Base-by-base conservation (phyloP, 805 yeast species). In the Nakazawaea populi region DNA sequence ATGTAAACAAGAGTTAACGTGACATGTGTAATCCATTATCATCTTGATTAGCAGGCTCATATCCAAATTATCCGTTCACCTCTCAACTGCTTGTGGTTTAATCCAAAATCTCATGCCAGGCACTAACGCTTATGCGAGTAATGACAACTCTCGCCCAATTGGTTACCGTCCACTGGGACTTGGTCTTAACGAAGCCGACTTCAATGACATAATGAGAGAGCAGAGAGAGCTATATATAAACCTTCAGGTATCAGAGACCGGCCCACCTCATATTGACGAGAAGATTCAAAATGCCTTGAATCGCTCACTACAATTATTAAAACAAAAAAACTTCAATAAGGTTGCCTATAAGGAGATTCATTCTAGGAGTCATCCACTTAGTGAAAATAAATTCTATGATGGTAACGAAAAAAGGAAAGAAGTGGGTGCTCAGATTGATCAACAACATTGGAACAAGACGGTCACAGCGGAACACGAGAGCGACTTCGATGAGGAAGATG, bases 391-490 rank as follows among this genome's bases (percentile, higher is more conserved):
- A 37, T 11, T 11, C 3, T 37, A 37, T 37, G 52, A 44, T 7
- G 46, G 39, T 30, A 36, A 48, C 4, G 44, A 44, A 12, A 44
- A 38, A 43, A 42, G 31, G 24, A 18, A 18, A 3, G 24, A 18
- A 18, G 24, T 18, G 24, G 24, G 24, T 18, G 24, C 24, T 18
- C 24, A 18, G 24, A 18, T 18, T 10, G 51, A 48, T 14, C 32
- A 12, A 5, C 35, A 42, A 5, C 31, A 42, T 24, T 18, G 6
- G 34, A 8, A 48, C 24, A 32, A 46, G 31, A 46, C 39, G 24
- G 38, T 39, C 4, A 41, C 45, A 39, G 49, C 39, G 24, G 49
- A 46, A 40, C 40, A 46, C 27, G 39, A 46, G 6, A 46, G 49
- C 27, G 49, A 40, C 2, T 46, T 40, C 30, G 49, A 46, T 14